Evolutionary conservation across 148 eudicot species (phyloP), one percentile per base, ranked within the genome.

Genomic region (Fallopia convolvulus): DNA sequence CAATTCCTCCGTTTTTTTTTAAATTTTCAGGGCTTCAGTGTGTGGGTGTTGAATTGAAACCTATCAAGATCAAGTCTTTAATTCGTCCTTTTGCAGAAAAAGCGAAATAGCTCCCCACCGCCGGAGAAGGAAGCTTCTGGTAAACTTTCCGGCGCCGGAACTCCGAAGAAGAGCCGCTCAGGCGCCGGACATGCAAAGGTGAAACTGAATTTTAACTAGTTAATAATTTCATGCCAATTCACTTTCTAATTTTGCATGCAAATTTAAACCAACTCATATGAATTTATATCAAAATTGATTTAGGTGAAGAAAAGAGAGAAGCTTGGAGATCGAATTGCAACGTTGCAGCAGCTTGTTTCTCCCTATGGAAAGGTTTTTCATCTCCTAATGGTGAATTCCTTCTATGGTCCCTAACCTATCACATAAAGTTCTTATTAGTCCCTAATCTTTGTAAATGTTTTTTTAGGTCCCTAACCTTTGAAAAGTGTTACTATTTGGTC

Each of bases 81-180:
- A 4, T 73, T 12, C 17, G 13, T 46, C 41, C 17, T 6, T 44
- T 42, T 46, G 36, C 39, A 73, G 75, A 73, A 48, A 42, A 21
- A 46, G 39, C 15, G 55, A 20, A 73, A 42, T 48, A 33, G 39
- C 50, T 2, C 33, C 12, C 36, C 53, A 11, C 33, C 75, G 17
- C 79, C 53, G 84, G 79, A 72, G 36, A 79, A 73, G 7, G 75
- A 73, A 33, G 55, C 55, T 20, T 44, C 75, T 4, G 55, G 49
- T 39, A 15, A 41, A 2, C 46, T 18, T 44, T 42, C 75, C 52
- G 52, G 30, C 50, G 53, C 46, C 49, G 49, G 75, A 8, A 7
- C 74, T 39, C 15, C 75, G n/a, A 42, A 44, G 75, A 73, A 48
- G 36, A 73, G 17, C 75, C 53, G 75, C 33, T 73, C 75, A 46